Base-by-base conservation (phyloP, 495 filamentous ascomycete species). In the Bombardia bombarda region DNA sequence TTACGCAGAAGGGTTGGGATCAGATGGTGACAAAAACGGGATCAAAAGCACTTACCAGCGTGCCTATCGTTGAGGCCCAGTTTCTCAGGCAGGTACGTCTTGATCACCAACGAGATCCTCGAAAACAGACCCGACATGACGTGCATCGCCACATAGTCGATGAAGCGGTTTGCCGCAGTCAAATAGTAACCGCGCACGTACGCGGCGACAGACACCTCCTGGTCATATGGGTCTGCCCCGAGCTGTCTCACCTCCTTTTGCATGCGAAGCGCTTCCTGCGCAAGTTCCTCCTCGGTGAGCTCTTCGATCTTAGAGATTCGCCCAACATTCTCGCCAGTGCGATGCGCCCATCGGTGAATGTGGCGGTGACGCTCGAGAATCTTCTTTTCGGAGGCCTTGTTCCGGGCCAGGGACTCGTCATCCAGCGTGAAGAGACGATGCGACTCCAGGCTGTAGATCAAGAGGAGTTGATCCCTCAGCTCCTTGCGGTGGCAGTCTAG, bases 181-280 rank as follows among this genome's bases (percentile, higher is more conserved):
- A 66, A 57, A 33, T 78, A 78, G 46, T 78, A 77, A 0, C 68
- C 74, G 0, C 73, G 50, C 10, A 77, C 66, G 34, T 71, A 74
- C 0, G 69, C 64, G 0, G 67, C 67, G 8, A 77, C 66, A 10
- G 56, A 55, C 1, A 78, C 51, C 39, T 78, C 74, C 0, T 54
- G 52, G 7, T 66, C 58, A 38, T 66, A 75, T 3, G 60, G 56
- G 51, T 78, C 74, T 5, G 58, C 58, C 1, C 60, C 61, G 21
- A 75, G 49, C 22, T 63, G 52, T 3, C 51, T 48, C 5, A 67
- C 46, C 2, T 69, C 43, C 23, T 57, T 53, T 20, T 39, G 32
- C 43, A 55, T 55, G 9, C 39, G 41, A 2, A 32, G 25, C 7
- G 46, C 42, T 23, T 62, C 60, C 8, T 51, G 32, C 6, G 42